Evolutionary conservation across 352 stramenopile species (phyloP).

Genomic region (Globisporangium uncinulatum): DNA sequence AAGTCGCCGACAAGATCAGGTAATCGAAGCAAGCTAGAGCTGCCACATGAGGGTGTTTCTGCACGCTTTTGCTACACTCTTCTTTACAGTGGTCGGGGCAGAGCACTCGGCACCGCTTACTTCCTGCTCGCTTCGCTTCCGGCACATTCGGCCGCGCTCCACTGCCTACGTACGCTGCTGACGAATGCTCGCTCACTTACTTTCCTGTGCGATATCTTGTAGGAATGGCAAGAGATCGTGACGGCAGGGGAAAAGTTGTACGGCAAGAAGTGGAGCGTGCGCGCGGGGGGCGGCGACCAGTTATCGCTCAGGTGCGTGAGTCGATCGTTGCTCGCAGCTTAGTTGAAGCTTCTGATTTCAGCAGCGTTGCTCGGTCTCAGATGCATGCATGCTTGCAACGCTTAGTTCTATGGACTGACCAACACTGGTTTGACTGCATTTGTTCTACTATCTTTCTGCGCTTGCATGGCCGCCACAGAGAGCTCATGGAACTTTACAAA

Average conservation of each 20-base stretch:
- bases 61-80: too few species aligned
- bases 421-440: not conserved
- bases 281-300: conserved; percentile 24
- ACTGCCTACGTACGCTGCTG: not conserved
- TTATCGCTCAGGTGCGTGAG: conserved; percentile 31
- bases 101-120: not conserved
- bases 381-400: not conserved
- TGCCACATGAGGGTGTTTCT: not conserved
- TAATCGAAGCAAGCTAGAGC: conserved; percentile 6
- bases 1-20: conserved; percentile 37
- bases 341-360: not conserved
- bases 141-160: not conserved
- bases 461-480: conserved; percentile 15
- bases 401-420: not conserved
- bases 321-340: too few species aligned
- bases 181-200: not conserved
- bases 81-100: not conserved
- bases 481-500: conserved; percentile 69
- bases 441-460: not conserved
- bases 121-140: not conserved
- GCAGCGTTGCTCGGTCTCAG: not conserved
- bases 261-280: conserved; percentile 61
- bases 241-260: conserved; percentile 54
- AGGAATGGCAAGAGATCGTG: conserved; percentile 71
- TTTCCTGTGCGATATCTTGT: not conserved